These are phyloP conservation scores for Bidens hawaiensis DNA, from an alignment of 140 eudicot genomes.

Conservation along the genomic window DNA sequence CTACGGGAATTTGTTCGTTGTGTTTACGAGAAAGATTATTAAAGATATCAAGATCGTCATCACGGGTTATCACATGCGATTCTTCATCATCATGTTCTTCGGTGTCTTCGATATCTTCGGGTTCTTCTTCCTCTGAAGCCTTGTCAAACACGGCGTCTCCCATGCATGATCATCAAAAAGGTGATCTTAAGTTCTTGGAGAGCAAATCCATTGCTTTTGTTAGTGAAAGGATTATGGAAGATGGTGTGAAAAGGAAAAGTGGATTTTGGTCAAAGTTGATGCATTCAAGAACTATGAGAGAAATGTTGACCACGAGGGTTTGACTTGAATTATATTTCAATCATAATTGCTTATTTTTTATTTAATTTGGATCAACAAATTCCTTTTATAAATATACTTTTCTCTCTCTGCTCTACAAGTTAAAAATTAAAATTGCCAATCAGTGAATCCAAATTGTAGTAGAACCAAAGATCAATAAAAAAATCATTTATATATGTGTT, in stretches of 20 bases:
- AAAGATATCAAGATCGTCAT: constrained; percentile 29
- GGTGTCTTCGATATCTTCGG: constrained; percentile 42
- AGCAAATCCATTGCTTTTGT: constrained; percentile 39
- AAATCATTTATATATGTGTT: constrained; percentile 10
- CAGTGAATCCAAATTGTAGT: no score
- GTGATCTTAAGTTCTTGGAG: constrained; percentile 1
- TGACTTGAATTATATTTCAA: constrained; percentile 16
- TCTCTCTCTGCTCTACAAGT: not conserved
- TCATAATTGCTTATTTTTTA: not conserved
- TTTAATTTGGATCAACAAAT: not conserved
- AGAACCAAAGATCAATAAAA: not conserved
- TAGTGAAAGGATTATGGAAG: constrained; percentile 14
- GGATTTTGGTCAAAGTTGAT: constrained; percentile 77
- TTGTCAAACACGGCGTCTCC: constrained; percentile 37
- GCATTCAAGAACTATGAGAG: constrained; percentile 64
- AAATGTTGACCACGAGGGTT: constrained; percentile 36
- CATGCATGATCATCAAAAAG: constrained; percentile 19
- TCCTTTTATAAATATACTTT: not conserved
- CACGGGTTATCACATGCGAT: constrained; percentile 26
- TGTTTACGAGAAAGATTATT: constrained; percentile 61
- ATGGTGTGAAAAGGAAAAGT: constrained; percentile 29
- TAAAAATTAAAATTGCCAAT: no score
- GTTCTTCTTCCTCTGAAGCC: constrained; percentile 22
- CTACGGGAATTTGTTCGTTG: constrained; percentile 78
- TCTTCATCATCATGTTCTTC: constrained; percentile 39